Percentiles rank a stretch among this genome's conserved stretches.
Conservation (phyloP, 805 yeast genomes). For the Middelhovenomyces tepae region DNA sequence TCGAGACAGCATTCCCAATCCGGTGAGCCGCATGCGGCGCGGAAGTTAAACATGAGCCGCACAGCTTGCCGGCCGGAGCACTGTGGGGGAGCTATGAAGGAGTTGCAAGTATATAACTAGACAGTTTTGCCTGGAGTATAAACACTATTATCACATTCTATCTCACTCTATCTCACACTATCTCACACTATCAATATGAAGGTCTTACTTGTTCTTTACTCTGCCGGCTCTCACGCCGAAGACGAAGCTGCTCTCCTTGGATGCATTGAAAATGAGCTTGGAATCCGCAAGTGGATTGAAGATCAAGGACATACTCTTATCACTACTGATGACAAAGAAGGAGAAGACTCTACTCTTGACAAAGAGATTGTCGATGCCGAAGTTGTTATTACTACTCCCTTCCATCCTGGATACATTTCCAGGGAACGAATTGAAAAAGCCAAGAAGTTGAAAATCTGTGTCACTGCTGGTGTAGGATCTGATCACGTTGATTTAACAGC, state of each 20-base stretch:
- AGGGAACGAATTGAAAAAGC: slow-evolving; percentile 59
- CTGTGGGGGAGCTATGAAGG: too few species aligned
- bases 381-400: slow-evolving; percentile 71
- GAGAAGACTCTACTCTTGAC: slow-evolving; percentile 49
- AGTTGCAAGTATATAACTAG: too few species aligned
- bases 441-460: slow-evolving; percentile 53
- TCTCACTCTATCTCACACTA: too few species aligned
- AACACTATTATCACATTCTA: too few species aligned
- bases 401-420: slow-evolving; percentile 72
- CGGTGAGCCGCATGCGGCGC: too few species aligned
- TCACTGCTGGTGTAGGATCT: slow-evolving; percentile 80
- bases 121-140: too few species aligned
- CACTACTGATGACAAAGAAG: slow-evolving; percentile 63
- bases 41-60: too few species aligned
- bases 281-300: slow-evolving; percentile 56
- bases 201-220: slow-evolving; percentile 50
- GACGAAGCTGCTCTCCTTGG: slow-evolving; percentile 59
- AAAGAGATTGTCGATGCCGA: slow-evolving; percentile 63
- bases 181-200: too few species aligned
- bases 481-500: slow-evolving; percentile 71
- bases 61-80: too few species aligned
- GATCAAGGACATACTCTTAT: slow-evolving; percentile 57
- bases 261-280: slow-evolving; percentile 66
- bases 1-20: too few species aligned
- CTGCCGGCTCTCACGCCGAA: slow-evolving; percentile 48